A percentile compares a stretch with the other conserved stretches of the same genome.
These are phyloP conservation scores for Orbilia brochopaga DNA, from an alignment of 2,329 filamentous ascomycete species.

Conservation along the genomic window DNA sequence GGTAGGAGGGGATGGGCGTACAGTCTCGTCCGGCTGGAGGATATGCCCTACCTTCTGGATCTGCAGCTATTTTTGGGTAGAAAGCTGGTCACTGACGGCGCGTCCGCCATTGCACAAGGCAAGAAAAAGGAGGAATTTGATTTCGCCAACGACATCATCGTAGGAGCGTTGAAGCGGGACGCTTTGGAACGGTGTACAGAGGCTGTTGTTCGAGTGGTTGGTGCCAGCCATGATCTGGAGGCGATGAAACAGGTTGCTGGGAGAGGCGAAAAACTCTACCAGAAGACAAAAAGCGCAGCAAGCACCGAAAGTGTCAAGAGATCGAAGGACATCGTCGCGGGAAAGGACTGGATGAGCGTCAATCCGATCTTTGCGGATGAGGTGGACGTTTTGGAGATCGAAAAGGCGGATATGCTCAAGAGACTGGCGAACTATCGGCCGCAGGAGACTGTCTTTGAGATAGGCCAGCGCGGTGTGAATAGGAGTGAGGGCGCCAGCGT, in stretches of 20 bases:
- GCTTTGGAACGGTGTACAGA: constrained; percentile 77
- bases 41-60: constrained; percentile 90
- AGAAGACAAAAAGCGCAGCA: constrained; percentile 86
- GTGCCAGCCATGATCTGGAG: constrained; percentile 75
- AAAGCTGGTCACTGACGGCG: constrained; percentile 71
- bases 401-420: constrained; percentile 84
- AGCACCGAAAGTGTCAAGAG: constrained; percentile 89
- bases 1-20: constrained; percentile 94
- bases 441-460: constrained; percentile 94
- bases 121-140: constrained; percentile 62
- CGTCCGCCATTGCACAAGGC: constrained; percentile 65
- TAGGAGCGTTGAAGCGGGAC: constrained; percentile 76
- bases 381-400: constrained; percentile 69
- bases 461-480: constrained; percentile 74
- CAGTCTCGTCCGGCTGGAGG: constrained; percentile 83
- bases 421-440: constrained; percentile 87
- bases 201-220: constrained; percentile 78
- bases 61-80: constrained; percentile 93
- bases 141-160: constrained; percentile 81
- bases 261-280: constrained; percentile 92
- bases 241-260: constrained; percentile 73
- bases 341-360: constrained; percentile 73
- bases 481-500: constrained; percentile 73
- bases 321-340: constrained; percentile 75
- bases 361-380: constrained; percentile 81